phyloP scores from a whole-genome alignment of 2,329 filamentous ascomycete genomes.

The Sarocladiaceae sp. region DNA sequence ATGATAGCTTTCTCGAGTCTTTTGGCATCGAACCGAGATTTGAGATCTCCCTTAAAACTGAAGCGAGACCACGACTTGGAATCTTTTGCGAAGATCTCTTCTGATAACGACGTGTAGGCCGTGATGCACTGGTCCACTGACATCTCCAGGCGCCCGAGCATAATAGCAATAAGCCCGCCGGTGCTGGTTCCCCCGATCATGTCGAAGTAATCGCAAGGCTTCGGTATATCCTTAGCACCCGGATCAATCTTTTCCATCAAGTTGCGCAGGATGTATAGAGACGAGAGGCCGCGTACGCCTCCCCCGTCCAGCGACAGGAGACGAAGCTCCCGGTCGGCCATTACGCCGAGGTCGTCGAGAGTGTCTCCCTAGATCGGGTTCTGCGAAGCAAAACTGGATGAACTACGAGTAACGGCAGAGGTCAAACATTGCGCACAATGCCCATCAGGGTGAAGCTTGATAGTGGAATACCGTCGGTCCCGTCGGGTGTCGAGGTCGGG shows the following conservation, averaged over 20 bases:
- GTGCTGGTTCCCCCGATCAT: slow-evolving; percentile 8
- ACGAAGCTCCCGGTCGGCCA: too few relatives aligned
- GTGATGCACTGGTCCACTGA: slow-evolving; percentile 10
- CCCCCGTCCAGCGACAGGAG: slow-evolving; percentile 6
- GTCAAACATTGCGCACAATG: too few relatives aligned
- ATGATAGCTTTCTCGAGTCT: slow-evolving; percentile 2
- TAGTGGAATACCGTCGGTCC: too few relatives aligned
- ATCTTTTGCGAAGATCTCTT: slow-evolving; percentile 2
- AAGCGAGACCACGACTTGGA: not conserved
- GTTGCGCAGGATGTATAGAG: slow-evolving; percentile 6
- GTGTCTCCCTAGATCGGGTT: too few relatives aligned
- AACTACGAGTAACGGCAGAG: too few relatives aligned
- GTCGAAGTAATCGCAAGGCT: slow-evolving; percentile 10
- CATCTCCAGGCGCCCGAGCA: slow-evolving; percentile 7
- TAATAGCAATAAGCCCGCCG: slow-evolving; percentile 4
- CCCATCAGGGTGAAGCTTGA: too few relatives aligned
- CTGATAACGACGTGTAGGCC: slow-evolving; percentile 4
- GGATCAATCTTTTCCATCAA: not conserved
- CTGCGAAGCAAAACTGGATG: too few relatives aligned
- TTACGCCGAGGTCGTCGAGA: too few relatives aligned
- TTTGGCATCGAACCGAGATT: not conserved
- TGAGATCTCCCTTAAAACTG: not conserved
- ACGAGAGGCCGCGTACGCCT: slow-evolving; percentile 5
- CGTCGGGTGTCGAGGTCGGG: too few relatives aligned
- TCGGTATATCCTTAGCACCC: not conserved